A percentile compares a stretch with the other conserved stretches of the same genome.
Conservation (phyloP, 495 filamentous ascomycete genomes). For the Amorphotheca resinae region DNA sequence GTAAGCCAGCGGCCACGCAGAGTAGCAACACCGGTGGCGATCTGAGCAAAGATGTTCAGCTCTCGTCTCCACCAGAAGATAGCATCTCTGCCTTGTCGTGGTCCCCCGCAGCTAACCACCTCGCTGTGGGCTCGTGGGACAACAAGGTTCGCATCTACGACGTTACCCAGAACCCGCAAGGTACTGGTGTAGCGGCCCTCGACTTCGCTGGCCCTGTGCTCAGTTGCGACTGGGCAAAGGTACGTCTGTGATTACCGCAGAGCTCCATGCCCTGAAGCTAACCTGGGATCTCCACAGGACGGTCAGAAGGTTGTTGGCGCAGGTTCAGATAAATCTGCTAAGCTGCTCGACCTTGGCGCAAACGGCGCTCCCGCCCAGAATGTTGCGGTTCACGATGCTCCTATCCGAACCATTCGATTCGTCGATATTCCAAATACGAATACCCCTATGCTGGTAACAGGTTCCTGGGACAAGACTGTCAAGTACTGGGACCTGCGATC, state of each 20-base stretch:
- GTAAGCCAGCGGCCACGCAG: not conserved
- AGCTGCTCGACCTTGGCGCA: constrained; percentile 56
- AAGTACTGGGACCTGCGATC: constrained; percentile 88
- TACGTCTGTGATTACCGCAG: no score
- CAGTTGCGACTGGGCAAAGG: constrained; percentile 69
- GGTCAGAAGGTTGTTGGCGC: constrained; percentile 61
- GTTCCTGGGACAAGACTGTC: constrained; percentile 89
- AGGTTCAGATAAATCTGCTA: constrained; percentile 71
- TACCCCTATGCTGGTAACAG: constrained; percentile 62
- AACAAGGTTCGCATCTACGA: constrained; percentile 88
- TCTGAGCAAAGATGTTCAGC: constrained; percentile 53
- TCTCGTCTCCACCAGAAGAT: constrained; percentile 68
- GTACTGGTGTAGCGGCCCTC: constrained; percentile 62
- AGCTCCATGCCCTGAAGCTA: no score
- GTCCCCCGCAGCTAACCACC: constrained; percentile 57
- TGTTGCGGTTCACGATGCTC: constrained; percentile 65
- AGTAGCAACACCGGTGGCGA: not conserved
- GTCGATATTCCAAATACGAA: constrained; percentile 42
- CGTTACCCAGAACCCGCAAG: constrained; percentile 52
- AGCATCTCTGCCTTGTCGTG: constrained; percentile 73
- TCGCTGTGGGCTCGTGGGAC: constrained; percentile 84
- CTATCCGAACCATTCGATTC: constrained; percentile 67
- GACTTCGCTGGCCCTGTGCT: constrained; percentile 64
- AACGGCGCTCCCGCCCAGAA: constrained; percentile 36
- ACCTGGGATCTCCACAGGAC: no score